phyloP scores from a whole-genome alignment of 176 grass and related monocot genomes.

The Oryza brachyantha region DNA sequence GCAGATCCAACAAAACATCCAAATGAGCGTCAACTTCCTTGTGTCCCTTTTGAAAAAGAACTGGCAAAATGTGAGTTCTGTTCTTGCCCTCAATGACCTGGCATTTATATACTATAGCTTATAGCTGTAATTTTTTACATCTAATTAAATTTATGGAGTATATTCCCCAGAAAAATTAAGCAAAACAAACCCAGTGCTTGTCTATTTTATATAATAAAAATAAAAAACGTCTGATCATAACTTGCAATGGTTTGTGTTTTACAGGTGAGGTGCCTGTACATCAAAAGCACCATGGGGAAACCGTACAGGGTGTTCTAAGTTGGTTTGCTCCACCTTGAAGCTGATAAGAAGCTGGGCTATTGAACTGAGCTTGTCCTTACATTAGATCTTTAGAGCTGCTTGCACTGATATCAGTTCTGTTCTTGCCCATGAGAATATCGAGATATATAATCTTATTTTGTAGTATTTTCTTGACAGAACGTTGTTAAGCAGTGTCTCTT shows the following conservation, averaged over 20 bases:
- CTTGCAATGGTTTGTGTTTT: slow-evolving; percentile 12
- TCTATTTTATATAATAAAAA: background rate
- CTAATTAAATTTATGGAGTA: background rate
- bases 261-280: slow-evolving; percentile 90
- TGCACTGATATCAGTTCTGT: slow-evolving; percentile 29
- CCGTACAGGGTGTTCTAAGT: slow-evolving; percentile 73
- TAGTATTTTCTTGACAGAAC: background rate
- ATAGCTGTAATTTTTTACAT: too few species aligned
- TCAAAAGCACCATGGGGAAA: slow-evolving; percentile 99
- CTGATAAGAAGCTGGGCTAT: too few species aligned
- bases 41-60: slow-evolving; percentile 96
- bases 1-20: slow-evolving; percentile 94
- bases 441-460: background rate
- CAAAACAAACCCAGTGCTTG: background rate
- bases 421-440: background rate
- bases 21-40: slow-evolving; percentile 93
- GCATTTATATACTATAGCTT: too few species aligned
- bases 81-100: too few species aligned
- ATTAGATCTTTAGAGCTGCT: slow-evolving; percentile 15
- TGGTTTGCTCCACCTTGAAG: background rate
- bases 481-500: background rate
- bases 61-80: slow-evolving; percentile 84
- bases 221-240: background rate
- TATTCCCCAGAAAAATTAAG: background rate
- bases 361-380: background rate